Conservation (phyloP, 148 eudicot genomes). For the Amaranthus cruentus region DNA sequence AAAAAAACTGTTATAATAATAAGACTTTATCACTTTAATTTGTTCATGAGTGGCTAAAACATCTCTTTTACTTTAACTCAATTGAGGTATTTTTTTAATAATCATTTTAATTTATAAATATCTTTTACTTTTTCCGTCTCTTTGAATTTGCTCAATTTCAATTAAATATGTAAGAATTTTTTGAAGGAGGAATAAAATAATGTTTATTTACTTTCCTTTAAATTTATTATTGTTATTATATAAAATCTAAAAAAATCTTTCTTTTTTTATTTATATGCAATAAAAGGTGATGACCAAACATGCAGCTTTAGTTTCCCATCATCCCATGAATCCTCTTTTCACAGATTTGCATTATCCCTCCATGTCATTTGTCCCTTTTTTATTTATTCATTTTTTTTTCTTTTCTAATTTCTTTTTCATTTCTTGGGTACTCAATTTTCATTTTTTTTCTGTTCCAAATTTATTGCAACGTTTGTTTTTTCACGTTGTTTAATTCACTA, state of each 20-base stretch:
- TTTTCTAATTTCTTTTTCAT: background rate
- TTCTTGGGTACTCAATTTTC: no score
- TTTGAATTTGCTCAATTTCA: background rate
- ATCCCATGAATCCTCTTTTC: slow-evolving; percentile 18
- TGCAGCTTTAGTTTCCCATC: slow-evolving; percentile 29
- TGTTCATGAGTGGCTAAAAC: slow-evolving; percentile 8
- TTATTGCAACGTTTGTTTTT: no score
- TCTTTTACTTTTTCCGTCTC: no score
- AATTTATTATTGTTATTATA: background rate
- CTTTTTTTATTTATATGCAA: slow-evolving; percentile 13
- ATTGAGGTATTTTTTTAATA: background rate
- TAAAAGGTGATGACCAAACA: slow-evolving; percentile 18
- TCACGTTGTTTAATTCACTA: no score
- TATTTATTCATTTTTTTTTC: background rate
- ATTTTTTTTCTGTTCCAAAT: no score
- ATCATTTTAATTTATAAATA: background rate
- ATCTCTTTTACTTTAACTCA: slow-evolving; percentile 12
- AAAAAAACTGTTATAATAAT: background rate
- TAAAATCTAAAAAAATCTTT: slow-evolving; percentile 21
- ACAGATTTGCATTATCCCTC: slow-evolving; percentile 16
- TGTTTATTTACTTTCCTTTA: background rate
- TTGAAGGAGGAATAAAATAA: no score
- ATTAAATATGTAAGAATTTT: no score
- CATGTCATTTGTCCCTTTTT: slow-evolving; percentile 1
- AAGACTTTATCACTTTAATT: slow-evolving; percentile 8